These are phyloP conservation scores for Ophiostoma perfectum DNA, from an alignment of 2,329 filamentous ascomycete genomes.

Conservation along the genomic window DNA sequence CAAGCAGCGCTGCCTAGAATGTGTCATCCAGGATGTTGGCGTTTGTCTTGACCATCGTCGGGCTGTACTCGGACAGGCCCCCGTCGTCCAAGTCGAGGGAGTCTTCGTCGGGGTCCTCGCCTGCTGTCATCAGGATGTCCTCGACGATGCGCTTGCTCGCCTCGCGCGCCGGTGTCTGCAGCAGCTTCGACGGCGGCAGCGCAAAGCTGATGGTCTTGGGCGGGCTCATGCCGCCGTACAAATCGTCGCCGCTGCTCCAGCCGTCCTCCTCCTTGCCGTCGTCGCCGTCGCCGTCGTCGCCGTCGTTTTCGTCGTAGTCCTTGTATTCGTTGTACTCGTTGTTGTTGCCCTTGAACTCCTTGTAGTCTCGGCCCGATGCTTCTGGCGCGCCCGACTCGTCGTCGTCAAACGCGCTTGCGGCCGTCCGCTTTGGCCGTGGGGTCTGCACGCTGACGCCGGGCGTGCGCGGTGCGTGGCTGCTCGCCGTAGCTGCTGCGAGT, in stretches of 20 bases:
- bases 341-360: background rate
- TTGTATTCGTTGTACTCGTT: background rate
- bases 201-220: slow-evolving; percentile 91
- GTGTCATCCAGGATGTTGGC: slow-evolving; percentile 57
- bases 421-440: slow-evolving; percentile 46
- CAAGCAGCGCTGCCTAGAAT: slow-evolving; percentile 38
- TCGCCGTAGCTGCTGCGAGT: slow-evolving; percentile 38
- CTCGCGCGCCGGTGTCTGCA: slow-evolving; percentile 81
- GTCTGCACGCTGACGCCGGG: slow-evolving; percentile 85
- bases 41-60: slow-evolving; percentile 61
- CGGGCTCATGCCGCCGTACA: slow-evolving; percentile 72
- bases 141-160: slow-evolving; percentile 77
- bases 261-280: slow-evolving; percentile 43
- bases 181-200: slow-evolving; percentile 66
- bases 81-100: slow-evolving; percentile 40
- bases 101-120: slow-evolving; percentile 44
- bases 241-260: slow-evolving; percentile 70
- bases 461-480: slow-evolving; percentile 50
- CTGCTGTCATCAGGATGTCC: slow-evolving; percentile 70
- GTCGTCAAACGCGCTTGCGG: slow-evolving; percentile 22
- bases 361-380: background rate
- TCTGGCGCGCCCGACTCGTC: slow-evolving; percentile 7
- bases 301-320: background rate
- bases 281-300: background rate
- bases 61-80: slow-evolving; percentile 48